Percentiles rank a stretch among this genome's conserved stretches.
Evolutionary conservation across 2,329 filamentous ascomycete genomes (phyloP).

Genomic region (Apiospora arundinis): DNA sequence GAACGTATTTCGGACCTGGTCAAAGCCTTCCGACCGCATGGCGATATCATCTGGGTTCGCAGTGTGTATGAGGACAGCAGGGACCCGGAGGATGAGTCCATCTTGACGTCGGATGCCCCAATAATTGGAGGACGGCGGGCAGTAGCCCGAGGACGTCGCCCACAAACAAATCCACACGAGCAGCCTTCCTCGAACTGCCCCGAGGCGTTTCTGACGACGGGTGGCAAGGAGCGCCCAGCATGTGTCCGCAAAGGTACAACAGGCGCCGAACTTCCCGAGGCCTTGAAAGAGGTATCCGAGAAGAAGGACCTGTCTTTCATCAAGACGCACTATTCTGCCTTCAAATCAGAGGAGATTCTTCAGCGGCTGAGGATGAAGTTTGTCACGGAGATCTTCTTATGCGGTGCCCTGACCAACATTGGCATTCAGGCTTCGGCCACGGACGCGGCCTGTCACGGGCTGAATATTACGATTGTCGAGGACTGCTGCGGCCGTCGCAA

Average conservation of each 20-base stretch:
- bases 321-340: conserved; percentile 89
- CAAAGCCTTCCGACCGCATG: conserved; percentile 73
- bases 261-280: conserved; percentile 53
- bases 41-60: conserved; percentile 83
- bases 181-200: conserved; percentile 31
- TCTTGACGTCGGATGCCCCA: conserved; percentile 49
- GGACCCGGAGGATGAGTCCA: conserved; percentile 59
- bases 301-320: conserved; percentile 58
- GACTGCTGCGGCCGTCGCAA: conserved; percentile 87
- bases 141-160: conserved; percentile 32
- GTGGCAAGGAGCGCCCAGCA: conserved; percentile 38
- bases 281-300: conserved; percentile 51
- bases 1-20: conserved; percentile 71
- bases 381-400: conserved; percentile 88
- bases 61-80: conserved; percentile 74
- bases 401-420: conserved; percentile 84
- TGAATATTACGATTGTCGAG: conserved; percentile 84
- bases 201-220: conserved; percentile 50
- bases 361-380: conserved; percentile 82
- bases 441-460: conserved; percentile 86
- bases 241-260: conserved; percentile 53
- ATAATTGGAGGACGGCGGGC: conserved; percentile 26
- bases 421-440: conserved; percentile 91
- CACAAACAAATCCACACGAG: conserved; percentile 36
- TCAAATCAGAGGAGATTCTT: conserved; percentile 76